A percentile compares a stretch with the other conserved stretches of the same genome.
phyloP scores from a whole-genome alignment of 2,329 filamentous ascomycete genomes.

The Bipolaris victoriae region DNA sequence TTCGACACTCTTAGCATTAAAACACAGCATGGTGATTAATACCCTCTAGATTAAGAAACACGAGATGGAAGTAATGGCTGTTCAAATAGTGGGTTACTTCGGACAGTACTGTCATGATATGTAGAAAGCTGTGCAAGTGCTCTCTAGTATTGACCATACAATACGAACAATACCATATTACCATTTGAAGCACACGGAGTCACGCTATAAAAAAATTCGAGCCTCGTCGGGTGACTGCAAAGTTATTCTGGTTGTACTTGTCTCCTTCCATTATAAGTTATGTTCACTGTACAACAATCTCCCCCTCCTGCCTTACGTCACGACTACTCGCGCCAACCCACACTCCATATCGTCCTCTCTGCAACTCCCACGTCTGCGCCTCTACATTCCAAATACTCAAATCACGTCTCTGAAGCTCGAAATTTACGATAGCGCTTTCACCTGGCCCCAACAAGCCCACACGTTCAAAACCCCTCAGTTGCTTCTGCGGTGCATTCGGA shows the following conservation, averaged over 20 bases:
- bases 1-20: too few species aligned
- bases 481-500: slow-evolving; percentile 67
- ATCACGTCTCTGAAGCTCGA: slow-evolving; percentile 75
- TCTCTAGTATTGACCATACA: too few species aligned
- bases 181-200: too few species aligned
- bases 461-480: slow-evolving; percentile 80
- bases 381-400: slow-evolving; percentile 82
- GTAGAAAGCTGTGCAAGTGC: too few species aligned
- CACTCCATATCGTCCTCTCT: slow-evolving; percentile 34
- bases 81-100: too few species aligned
- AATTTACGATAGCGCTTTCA: slow-evolving; percentile 66
- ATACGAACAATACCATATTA: too few species aligned
- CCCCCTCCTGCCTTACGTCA: slow-evolving; percentile 35
- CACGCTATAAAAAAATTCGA: too few species aligned
- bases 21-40: too few species aligned
- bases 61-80: too few species aligned
- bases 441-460: slow-evolving; percentile 70
- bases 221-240: too few species aligned
- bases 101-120: too few species aligned
- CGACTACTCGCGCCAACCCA: slow-evolving; percentile 48
- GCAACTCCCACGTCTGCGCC: slow-evolving; percentile 75
- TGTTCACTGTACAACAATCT: slow-evolving; percentile 16
- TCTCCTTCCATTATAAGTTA: background rate
- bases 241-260: background rate
- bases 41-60: too few species aligned